Conservation (phyloP, 2,329 filamentous ascomycete genomes). For the Scopulariopsis brevicaulis region DNA sequence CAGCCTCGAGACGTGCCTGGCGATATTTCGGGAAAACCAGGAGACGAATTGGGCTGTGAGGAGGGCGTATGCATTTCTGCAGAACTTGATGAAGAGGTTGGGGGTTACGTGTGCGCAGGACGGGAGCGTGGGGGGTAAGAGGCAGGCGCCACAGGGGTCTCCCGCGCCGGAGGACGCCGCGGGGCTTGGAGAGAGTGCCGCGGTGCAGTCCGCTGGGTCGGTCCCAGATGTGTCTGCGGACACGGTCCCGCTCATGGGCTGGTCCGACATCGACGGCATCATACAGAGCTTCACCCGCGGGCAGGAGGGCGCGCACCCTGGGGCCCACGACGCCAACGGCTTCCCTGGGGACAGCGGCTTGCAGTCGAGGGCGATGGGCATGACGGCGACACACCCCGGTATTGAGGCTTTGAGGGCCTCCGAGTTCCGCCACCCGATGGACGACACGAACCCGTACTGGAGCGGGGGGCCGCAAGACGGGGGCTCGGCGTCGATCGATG, state of each 20-base stretch:
- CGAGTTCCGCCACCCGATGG: not conserved
- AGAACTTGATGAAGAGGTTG: slow-evolving; percentile 31
- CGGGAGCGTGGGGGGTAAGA: not conserved
- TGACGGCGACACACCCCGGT: not conserved
- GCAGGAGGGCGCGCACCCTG: slow-evolving; percentile 5
- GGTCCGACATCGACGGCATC: slow-evolving; percentile 22
- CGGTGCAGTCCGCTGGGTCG: not conserved
- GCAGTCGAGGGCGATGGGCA: not conserved
- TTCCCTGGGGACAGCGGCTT: not conserved
- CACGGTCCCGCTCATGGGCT: slow-evolving; percentile 9
- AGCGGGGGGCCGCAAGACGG: not conserved
- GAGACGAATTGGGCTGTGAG: slow-evolving; percentile 37
- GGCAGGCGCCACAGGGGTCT: not conserved
- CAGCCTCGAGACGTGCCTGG: slow-evolving; percentile 29
- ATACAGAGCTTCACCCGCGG: slow-evolving; percentile 21
- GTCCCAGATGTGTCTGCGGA: not conserved
- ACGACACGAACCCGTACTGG: not conserved
- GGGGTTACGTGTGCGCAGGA: slow-evolving; percentile 9
- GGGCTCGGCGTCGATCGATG: slow-evolving; percentile 12
- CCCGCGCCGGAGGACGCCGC: not conserved
- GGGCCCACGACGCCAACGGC: not conserved
- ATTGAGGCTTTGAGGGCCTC: not conserved
- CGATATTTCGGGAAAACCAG: slow-evolving; percentile 34
- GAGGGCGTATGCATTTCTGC: slow-evolving; percentile 30
- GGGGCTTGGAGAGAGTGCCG: not conserved